Evolutionary conservation across 2,329 filamentous ascomycete genomes (phyloP), one percentile per base, ranked within the genome.

Genomic region (Fusarium sp.): DNA sequence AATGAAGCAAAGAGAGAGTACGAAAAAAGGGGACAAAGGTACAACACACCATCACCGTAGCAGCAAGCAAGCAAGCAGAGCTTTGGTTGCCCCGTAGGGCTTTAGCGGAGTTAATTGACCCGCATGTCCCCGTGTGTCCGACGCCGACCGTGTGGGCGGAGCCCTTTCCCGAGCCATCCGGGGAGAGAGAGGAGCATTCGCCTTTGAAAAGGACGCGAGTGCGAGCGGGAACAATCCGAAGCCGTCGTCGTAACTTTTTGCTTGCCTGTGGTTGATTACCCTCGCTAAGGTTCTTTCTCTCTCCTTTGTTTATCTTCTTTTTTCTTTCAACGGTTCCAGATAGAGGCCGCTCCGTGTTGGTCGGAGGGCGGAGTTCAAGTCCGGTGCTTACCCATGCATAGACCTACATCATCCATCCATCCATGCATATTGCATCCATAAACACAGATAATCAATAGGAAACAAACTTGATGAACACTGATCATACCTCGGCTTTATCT

Each of bases 91-190:
- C 70, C 61, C 45, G 52, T 40, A 69, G 47, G 47, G 61, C 66
- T 57, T 61, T 67, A 52, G 69, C 72, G 63, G 69, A 71, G 58
- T 73, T 72, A 59, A 73, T 54, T 59, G 35, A 27, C 58, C 47
- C 47, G 47, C 47, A 52, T 29, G 24, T 52, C 47, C 42, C 42
- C 22, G 22, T 27, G 42, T 47, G 42, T 35, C 52, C 29, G 59
- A 45, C 59, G 27, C 40, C 31, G 59, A 47, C 42, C 35, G 42
- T 29, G 22, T 22, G 38, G 34, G 56, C 56, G 56, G 34, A 27
- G 24, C 34, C 34, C 11, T 29, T 50, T 54, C 64, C 42, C 64
- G 57, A 61, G 64, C 31, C 57, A 52, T 66, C 64, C 64, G 64
- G 38, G 45, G 42, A 20, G 58, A 34, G 38, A 42, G 59, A 31